These are phyloP conservation scores for Pseudogymnoascus sp. DNA, from an alignment of 2,329 filamentous ascomycete species.

Conservation along the genomic window DNA sequence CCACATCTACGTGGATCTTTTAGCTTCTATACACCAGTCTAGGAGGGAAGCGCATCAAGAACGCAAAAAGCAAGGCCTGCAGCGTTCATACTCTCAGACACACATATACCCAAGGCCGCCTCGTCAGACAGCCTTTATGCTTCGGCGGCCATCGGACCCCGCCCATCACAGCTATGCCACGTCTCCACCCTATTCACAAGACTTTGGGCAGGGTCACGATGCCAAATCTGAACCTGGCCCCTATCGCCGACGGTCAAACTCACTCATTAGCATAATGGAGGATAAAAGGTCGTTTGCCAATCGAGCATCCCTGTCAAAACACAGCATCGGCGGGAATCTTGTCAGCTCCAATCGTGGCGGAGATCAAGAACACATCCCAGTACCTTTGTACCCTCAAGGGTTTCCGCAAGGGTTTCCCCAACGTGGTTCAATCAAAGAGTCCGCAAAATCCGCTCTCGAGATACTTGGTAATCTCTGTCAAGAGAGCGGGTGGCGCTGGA, in stretches of 20 bases:
- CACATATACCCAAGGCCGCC: conserved; percentile 45
- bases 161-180: conserved; percentile 1
- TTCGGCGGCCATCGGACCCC: background rate
- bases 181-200: background rate
- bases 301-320: background rate
- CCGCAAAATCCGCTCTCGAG: conserved; percentile 57
- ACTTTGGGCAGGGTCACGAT: background rate
- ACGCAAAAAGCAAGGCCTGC: conserved; percentile 24
- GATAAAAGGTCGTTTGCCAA: conserved; percentile 4
- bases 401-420: background rate
- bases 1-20: conserved; percentile 60
- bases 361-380: background rate
- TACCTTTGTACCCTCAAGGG: background rate
- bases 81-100: conserved; percentile 37
- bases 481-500: conserved; percentile 78
- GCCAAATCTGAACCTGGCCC: background rate
- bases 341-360: background rate
- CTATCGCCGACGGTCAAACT: conserved; percentile 3
- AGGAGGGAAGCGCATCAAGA: conserved; percentile 40
- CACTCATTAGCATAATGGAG: conserved; percentile 5
- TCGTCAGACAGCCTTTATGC: conserved; percentile 22
- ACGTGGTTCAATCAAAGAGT: conserved; percentile 20
- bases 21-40: conserved; percentile 53
- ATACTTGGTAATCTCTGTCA: conserved; percentile 67
- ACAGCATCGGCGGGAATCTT: background rate